Evolutionary conservation across 179 eudicot genomes (phyloP).

Genomic region (Kewa caespitosa): DNA sequence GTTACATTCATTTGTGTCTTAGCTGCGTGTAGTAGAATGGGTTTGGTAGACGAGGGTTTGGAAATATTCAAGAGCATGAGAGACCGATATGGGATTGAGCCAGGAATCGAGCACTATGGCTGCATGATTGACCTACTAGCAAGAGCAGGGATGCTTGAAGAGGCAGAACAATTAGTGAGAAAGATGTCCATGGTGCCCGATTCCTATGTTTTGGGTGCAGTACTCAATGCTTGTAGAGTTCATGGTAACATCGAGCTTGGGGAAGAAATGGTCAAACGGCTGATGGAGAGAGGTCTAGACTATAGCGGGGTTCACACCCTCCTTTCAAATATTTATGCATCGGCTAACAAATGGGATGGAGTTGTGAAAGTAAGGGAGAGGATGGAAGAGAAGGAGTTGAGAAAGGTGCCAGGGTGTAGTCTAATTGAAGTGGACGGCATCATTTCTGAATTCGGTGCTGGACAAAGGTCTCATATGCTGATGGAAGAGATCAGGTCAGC

Average conservation of each 20-base stretch:
- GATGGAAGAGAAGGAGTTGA: conserved; percentile 55
- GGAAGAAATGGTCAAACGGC: conserved; percentile 39
- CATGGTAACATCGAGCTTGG: conserved; percentile 54
- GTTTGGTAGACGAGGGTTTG: conserved; percentile 67
- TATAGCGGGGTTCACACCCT: conserved; percentile 62
- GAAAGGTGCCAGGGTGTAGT: conserved; percentile 76
- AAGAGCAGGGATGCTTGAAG: conserved; percentile 60
- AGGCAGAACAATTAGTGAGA: conserved; percentile 50
- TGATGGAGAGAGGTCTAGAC: conserved; percentile 43
- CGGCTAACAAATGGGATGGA: conserved; percentile 57
- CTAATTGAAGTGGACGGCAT: conserved; percentile 60
- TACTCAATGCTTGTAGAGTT: conserved; percentile 70
- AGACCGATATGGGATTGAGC: conserved; percentile 46
- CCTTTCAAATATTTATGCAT: conserved; percentile 79
- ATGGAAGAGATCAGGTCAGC: conserved; percentile 34
- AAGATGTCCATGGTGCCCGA: conserved; percentile 63
- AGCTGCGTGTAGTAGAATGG: conserved; percentile 62
- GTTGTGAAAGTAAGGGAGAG: conserved; percentile 54
- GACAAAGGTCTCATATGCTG: conserved; percentile 38
- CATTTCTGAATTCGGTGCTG: conserved; percentile 58
- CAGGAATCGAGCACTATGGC: conserved; percentile 66
- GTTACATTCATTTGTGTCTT: conserved; percentile 66
- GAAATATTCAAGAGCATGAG: conserved; percentile 54
- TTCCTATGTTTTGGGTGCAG: conserved; percentile 57
- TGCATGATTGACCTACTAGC: conserved; percentile 85